Evolutionary conservation across 495 filamentous ascomycete genomes (phyloP), one percentile per base, ranked within the genome.

Genomic region (Cercophora sp.): DNA sequence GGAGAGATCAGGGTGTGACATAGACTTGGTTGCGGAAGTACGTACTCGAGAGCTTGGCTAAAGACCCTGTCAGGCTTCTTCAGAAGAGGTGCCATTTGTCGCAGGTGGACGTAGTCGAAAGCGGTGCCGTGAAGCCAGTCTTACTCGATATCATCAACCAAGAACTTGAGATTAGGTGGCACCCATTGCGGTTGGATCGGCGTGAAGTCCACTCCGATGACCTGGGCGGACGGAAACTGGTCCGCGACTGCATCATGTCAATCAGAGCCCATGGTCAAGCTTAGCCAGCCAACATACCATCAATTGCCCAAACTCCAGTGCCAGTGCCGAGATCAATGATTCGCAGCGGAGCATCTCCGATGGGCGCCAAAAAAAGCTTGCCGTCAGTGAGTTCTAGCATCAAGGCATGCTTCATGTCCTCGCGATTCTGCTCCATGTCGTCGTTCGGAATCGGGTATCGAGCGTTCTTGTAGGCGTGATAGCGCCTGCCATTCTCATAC

Each of bases 401-500:
- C 48, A 64, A 35, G 27, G 61, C 65, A 41, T 59, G 72, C 61
- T 73, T 70, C 58, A 75, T 64, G 39, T 75, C 70, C 24, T 74
- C 67, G 42, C 71, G 68, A 32, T 70, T 61, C 51, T 74, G 73
- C 59, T 75, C 70, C 13, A 62, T 62, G 41, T 81, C 77, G 50
- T 81, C 78, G 51, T 80, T 79, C 1, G 79, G 79, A 42, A 83
- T 62, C 0, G 69, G 54, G 55, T 83, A 81, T 42, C 65, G 67
- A 5, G 79, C 80, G 57, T 85, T 84, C 58, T 84, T 78, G 44
- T 72, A 72, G 20, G 57, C 56, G 48, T 76, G 80, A 51, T 80
- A 63, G 27, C 79, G 65, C 26, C 80, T 70, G 8, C 79, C 80
- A 58, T 83, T 79, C 61, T 82, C 75, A 41, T 65, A 74, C 3